These are phyloP conservation scores for Talaromyces sp. DNA, from an alignment of 2,329 filamentous ascomycete genomes.

Conservation along the genomic window DNA sequence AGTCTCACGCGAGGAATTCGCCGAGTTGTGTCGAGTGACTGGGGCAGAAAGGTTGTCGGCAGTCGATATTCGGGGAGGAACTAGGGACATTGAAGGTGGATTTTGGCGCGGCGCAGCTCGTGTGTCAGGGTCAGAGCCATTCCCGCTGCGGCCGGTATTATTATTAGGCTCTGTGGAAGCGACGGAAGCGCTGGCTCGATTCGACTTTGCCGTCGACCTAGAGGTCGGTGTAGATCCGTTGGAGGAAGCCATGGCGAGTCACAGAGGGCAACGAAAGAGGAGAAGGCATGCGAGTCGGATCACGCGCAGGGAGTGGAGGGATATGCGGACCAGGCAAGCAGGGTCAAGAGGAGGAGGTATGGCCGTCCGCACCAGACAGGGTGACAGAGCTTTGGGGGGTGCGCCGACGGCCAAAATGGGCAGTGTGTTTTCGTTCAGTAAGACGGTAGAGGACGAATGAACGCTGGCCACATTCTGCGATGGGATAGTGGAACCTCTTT, in stretches of 20 bases:
- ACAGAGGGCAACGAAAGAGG: slow-evolving; percentile 15
- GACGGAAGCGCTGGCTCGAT: slow-evolving; percentile 6
- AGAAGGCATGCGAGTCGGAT: slow-evolving; percentile 26
- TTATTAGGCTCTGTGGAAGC: not conserved
- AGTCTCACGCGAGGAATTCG: slow-evolving; percentile 45
- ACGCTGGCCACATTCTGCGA: slow-evolving; percentile 14
- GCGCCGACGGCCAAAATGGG: slow-evolving; percentile 10
- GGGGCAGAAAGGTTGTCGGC: slow-evolving; percentile 24
- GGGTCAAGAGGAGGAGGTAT: not conserved
- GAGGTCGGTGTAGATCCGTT: slow-evolving; percentile 22
- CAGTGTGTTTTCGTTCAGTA: not conserved
- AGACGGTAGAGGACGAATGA: slow-evolving; percentile 10
- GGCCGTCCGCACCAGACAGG: slow-evolving; percentile 6
- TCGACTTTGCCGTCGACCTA: slow-evolving; percentile 15
- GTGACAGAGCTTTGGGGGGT: not conserved
- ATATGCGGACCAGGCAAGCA: slow-evolving; percentile 1
- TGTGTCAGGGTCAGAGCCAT: slow-evolving; percentile 26
- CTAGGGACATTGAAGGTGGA: slow-evolving; percentile 25
- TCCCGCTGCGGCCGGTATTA: slow-evolving; percentile 20
- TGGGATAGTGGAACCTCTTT: not conserved
- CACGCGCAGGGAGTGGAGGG: slow-evolving; percentile 2
- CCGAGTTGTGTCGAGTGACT: slow-evolving; percentile 41
- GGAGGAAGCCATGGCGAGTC: slow-evolving; percentile 15
- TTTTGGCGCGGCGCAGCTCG: slow-evolving; percentile 20
- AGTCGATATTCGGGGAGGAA: slow-evolving; percentile 29